Evolutionary conservation across 2,329 filamentous ascomycete genomes (phyloP).

Genomic region (Epichloe bromicola): DNA sequence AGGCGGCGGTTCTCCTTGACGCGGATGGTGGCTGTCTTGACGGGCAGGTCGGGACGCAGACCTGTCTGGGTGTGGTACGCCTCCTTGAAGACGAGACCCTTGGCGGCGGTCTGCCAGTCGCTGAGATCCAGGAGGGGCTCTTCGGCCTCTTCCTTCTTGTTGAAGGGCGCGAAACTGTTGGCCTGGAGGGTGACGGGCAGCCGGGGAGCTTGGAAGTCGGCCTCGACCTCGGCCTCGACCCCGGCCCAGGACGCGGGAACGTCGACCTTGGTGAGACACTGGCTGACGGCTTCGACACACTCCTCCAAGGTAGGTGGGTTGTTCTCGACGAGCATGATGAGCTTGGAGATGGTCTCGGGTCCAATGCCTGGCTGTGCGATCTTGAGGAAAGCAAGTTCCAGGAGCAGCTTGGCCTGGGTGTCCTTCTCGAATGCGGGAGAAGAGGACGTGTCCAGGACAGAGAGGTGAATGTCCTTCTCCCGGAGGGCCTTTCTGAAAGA

Average conservation of each 20-base stretch:
- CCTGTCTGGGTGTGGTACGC: constrained; percentile 62
- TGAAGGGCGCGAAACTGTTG: constrained; percentile 73
- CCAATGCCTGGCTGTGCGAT: constrained; percentile 56
- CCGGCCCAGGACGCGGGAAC: constrained; percentile 73
- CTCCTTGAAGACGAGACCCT: constrained; percentile 87
- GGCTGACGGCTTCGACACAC: constrained; percentile 53
- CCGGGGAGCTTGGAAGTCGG: constrained; percentile 37
- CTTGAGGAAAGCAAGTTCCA: constrained; percentile 74
- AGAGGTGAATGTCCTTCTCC: constrained; percentile 57
- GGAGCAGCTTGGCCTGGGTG: constrained; percentile 51
- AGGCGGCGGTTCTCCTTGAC: constrained; percentile 94
- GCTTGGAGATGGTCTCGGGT: constrained; percentile 49
- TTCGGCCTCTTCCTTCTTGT: constrained; percentile 67
- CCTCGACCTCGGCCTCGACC: constrained; percentile 45
- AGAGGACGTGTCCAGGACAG: constrained; percentile 58
- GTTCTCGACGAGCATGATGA: constrained; percentile 45
- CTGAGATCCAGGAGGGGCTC: constrained; percentile 45
- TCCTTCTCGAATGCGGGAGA: constrained; percentile 58
- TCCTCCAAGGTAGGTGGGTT: constrained; percentile 38
- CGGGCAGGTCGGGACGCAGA: constrained; percentile 73
- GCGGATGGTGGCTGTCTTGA: constrained; percentile 75
- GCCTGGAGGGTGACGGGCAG: constrained; percentile 54
- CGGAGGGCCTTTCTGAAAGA: constrained; percentile 58
- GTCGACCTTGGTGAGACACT: constrained; percentile 59
- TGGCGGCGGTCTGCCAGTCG: constrained; percentile 74